These are phyloP conservation scores for Coprinellus micaceus DNA, from an alignment of 768 basidiomycete genomes.

Conservation along the genomic window DNA sequence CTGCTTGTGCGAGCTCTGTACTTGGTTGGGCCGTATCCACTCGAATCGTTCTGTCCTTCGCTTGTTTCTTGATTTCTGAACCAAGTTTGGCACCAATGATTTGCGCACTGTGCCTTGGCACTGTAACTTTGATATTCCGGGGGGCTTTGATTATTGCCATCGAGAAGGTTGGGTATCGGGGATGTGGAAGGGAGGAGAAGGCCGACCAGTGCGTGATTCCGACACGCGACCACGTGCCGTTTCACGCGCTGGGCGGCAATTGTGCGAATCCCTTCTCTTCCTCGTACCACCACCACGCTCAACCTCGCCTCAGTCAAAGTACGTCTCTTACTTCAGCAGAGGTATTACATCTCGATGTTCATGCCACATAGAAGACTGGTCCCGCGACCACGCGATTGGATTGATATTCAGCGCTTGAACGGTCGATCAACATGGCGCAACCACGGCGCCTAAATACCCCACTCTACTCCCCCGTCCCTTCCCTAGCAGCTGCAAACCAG, in stretches of 20 bases:
- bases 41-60: conserved; percentile 44
- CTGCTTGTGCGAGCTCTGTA: conserved; percentile 60
- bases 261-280: neutral
- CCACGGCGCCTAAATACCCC: neutral
- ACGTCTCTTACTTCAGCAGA: neutral
- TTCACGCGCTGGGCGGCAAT: neutral
- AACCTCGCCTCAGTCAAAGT: neutral
- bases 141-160: conserved; percentile 64
- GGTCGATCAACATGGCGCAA: neutral
- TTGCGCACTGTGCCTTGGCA: conserved; percentile 75
- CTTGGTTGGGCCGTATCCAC: conserved; percentile 63
- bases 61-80: conserved; percentile 53
- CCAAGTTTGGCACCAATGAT: conserved; percentile 62
- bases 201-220: neutral
- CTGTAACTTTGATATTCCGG: conserved; percentile 56
- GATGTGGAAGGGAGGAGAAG: neutral
- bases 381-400: no score
- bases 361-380: neutral
- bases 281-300: neutral
- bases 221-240: neutral
- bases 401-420: neutral
- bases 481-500: conserved; percentile 59
- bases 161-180: conserved; percentile 2
- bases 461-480: conserved; percentile 21
- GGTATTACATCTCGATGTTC: neutral